Percentiles rank a stretch among this genome's conserved stretches.
Conservation (phyloP, 768 basidiomycete species). For the Kwoniella botswanensis region DNA sequence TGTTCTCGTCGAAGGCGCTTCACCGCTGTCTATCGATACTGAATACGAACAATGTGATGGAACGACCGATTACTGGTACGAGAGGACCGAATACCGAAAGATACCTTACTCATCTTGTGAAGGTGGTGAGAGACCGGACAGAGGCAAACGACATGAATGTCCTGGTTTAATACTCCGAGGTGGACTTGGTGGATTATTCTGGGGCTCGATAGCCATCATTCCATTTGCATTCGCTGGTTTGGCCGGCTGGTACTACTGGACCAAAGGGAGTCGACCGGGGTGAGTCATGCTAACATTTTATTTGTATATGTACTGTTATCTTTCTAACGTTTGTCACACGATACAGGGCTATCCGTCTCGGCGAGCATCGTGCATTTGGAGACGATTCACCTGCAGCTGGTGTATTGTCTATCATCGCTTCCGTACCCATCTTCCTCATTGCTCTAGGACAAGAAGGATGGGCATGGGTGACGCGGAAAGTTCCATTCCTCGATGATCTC, state of each 20-base stretch:
- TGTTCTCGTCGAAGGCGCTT: constrained; percentile 73
- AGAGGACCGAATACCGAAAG: constrained; percentile 86
- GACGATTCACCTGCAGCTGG: constrained; percentile 62
- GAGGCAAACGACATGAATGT: constrained; percentile 74
- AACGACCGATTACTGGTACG: constrained; percentile 79
- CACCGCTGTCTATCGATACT: constrained; percentile 63
- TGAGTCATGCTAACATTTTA: constrained; percentile 58
- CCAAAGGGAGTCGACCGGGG: constrained; percentile 76
- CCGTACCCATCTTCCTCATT: constrained; percentile 86
- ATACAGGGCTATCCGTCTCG: constrained; percentile 49
- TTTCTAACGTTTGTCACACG: not conserved
- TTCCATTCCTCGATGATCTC: constrained; percentile 54
- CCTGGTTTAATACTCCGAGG: constrained; percentile 68
- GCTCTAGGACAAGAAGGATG: constrained; percentile 67
- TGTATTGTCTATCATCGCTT: constrained; percentile 73
- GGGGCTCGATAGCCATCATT: constrained; percentile 75
- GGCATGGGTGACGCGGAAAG: constrained; percentile 48
- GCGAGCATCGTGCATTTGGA: constrained; percentile 57
- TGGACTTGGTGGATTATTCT: constrained; percentile 75
- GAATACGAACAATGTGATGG: constrained; percentile 57
- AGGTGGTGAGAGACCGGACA: constrained; percentile 78
- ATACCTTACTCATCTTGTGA: constrained; percentile 87
- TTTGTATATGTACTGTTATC: not conserved
- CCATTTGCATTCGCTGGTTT: constrained; percentile 79
- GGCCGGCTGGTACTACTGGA: constrained; percentile 81